A percentile compares a stretch with the other conserved stretches of the same genome.
These are phyloP conservation scores for Fusarium beomiforme DNA, from an alignment of 2,329 filamentous ascomycete genomes.

Conservation along the genomic window DNA sequence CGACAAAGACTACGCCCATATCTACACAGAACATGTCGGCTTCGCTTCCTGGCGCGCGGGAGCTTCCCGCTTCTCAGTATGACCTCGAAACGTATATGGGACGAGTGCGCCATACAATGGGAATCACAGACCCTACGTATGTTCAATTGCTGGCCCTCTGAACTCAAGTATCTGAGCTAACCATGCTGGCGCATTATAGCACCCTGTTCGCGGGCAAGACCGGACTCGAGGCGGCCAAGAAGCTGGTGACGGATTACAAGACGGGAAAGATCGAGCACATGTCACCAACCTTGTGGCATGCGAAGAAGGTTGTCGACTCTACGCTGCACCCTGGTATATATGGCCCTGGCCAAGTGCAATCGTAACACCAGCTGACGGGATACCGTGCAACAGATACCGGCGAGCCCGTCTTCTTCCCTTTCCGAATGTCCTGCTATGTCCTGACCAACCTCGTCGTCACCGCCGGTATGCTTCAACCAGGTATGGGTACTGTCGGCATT, in stretches of 20 bases:
- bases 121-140: constrained; percentile 96
- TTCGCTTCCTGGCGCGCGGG: constrained; percentile 74
- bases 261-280: constrained; percentile 80
- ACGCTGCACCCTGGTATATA: constrained; percentile 89
- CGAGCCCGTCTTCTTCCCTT: constrained; percentile 89
- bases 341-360: background rate
- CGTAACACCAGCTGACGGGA: constrained; percentile 19
- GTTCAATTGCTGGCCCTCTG: constrained; percentile 46
- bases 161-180: constrained; percentile 8
- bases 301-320: constrained; percentile 97
- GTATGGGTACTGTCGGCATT: constrained; percentile 82
- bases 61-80: constrained; percentile 91
- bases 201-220: constrained; percentile 83
- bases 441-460: constrained; percentile 94
- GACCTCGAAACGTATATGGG: constrained; percentile 95
- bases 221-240: constrained; percentile 87
- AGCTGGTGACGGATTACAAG: constrained; percentile 85
- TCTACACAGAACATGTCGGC: constrained; percentile 64
- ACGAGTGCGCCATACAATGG: constrained; percentile 86
- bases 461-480: constrained; percentile 95
- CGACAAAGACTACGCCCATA: constrained; percentile 4
- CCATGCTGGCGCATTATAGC: constrained; percentile 58
- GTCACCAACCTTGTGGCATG: constrained; percentile 91
- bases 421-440: constrained; percentile 97
- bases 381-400: constrained; percentile 78